Evolutionary conservation across 2,329 filamentous ascomycete genomes (phyloP).

Genomic region (Thelonectria blattea): DNA sequence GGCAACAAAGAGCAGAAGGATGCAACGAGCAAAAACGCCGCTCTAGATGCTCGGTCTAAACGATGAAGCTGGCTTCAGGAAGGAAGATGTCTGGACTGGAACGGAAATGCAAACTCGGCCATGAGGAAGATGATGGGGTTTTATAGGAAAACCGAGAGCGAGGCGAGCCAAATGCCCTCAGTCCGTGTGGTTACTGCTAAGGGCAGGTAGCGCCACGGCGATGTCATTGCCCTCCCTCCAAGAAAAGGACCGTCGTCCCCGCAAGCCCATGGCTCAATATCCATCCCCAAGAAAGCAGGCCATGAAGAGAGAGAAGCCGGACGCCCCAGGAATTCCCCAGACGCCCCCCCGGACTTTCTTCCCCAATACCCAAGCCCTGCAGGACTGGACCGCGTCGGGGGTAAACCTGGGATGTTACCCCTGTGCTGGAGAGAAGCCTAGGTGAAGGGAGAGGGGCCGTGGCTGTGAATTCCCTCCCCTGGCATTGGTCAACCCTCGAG

Average conservation of each 20-base stretch:
- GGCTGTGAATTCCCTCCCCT: not conserved
- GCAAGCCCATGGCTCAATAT: not conserved
- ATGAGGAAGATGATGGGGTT: slow-evolving; percentile 7
- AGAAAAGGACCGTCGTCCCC: not conserved
- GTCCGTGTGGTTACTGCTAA: not conserved
- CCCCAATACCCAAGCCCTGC: not conserved
- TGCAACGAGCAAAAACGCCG: not conserved
- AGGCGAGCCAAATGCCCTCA: not conserved
- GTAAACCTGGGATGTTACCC: slow-evolving; percentile 10
- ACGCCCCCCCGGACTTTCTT: slow-evolving; percentile 10
- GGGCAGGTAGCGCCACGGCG: not conserved
- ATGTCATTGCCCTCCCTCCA: slow-evolving; percentile 15
- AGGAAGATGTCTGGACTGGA: slow-evolving; percentile 1
- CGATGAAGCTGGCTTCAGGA: not conserved
- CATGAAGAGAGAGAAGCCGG: not conserved
- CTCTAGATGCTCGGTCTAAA: slow-evolving; percentile 1
- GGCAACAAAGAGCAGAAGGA: not conserved
- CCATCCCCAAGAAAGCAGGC: slow-evolving; percentile 5
- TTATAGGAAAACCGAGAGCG: slow-evolving; percentile 11
- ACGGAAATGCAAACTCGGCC: not conserved
- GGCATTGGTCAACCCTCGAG: not conserved
- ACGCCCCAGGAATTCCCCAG: slow-evolving; percentile 14
- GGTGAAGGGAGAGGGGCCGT: not conserved
- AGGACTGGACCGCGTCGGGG: not conserved
- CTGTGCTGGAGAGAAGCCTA: not conserved